Evolutionary conservation across 164 flowering plant species (phyloP), one percentile per base, ranked within the genome.

Genomic region (Tetracentron sinense): DNA sequence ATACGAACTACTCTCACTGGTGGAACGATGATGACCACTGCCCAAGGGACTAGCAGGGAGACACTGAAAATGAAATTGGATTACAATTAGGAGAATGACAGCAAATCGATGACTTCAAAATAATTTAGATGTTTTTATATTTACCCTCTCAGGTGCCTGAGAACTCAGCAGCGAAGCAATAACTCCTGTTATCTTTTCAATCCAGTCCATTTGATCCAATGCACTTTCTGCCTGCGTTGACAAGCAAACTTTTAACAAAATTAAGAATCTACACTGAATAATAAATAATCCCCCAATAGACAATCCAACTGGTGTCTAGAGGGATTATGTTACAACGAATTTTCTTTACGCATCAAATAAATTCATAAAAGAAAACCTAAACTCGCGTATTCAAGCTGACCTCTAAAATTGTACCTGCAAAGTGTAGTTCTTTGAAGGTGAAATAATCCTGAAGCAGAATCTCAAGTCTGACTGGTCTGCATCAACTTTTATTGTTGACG

Each of bases 381-480:
- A 25, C 26, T 26, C 15, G 52, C 21, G 28, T 22, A 22, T 60
- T 51, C 27, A 63, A 35, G 58, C 25, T 29, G 51, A 56, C 59
- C 25, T 51, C 49, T 11, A 50, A 51, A 67, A 55, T 6, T 42
- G 14, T 80, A 91, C 99, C 97, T 95, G 99, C 78, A 95, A 76
- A 53, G 97, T 92, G 65, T 95, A 95, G 56, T 79, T 95, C 76
- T 92, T 95, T 33, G 95, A 74, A 44, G 99, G 99, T 51, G 99
- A 95, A 74, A 95, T 92, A 56, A 95, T 95, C 64, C 97, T 79
- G 77, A 95, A 95, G 77, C 97, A 95, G 73, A 95, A 92, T 63
- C 99, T 80, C 64, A 95, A 78, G 76, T 95, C 99, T 53, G 97
- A 88, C 78, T 89, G 97, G 58, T 95, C 97, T 6, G 96, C 96